A percentile compares a stretch with the other conserved stretches of the same genome.
Evolutionary conservation across 1,284 basidiomycete species (phyloP).

Genomic region (Lentinus polychrous): DNA sequence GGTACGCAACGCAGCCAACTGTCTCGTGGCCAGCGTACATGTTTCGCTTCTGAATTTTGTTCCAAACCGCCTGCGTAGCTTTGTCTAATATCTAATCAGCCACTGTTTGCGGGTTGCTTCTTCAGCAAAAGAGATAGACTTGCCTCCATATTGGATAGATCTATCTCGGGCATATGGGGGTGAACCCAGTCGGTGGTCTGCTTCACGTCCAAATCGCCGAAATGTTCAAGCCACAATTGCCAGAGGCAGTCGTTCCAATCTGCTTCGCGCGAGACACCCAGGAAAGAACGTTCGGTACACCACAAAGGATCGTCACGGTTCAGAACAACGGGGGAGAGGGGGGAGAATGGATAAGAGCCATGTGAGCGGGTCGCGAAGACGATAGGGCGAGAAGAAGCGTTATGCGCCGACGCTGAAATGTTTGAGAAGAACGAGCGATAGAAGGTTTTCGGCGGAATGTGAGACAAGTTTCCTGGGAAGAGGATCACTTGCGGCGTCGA

Average conservation of each 20-base stretch:
- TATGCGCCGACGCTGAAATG: slow-evolving; percentile 8
- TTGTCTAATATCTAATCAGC: slow-evolving; percentile 22
- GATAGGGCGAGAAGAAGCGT: slow-evolving; percentile 13
- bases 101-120: slow-evolving; percentile 2
- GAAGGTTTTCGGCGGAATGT: slow-evolving; percentile 23
- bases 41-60: slow-evolving; percentile 44
- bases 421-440: slow-evolving; percentile 15
- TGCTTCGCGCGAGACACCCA: slow-evolving; percentile 34
- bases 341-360: slow-evolving; percentile 29
- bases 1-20: slow-evolving; percentile 29
- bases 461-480: slow-evolving; percentile 39
- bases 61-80: slow-evolving; percentile 37
- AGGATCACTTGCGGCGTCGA: slow-evolving; percentile 41
- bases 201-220: slow-evolving; percentile 31
- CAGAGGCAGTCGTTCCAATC: slow-evolving; percentile 69
- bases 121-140: background rate
- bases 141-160: slow-evolving; percentile 10
- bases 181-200: slow-evolving; percentile 19
- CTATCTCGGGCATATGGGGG: slow-evolving; percentile 3
- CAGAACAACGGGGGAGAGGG: slow-evolving; percentile 41
- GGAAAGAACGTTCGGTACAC: slow-evolving; percentile 57
- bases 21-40: slow-evolving; percentile 44
- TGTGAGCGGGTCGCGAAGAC: slow-evolving; percentile 24
- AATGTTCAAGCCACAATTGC: slow-evolving; percentile 53
- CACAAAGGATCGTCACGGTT: slow-evolving; percentile 44